phyloP scores from a whole-genome alignment of 2,329 filamentous ascomycete genomes.

The Sarocladium kiliense region DNA sequence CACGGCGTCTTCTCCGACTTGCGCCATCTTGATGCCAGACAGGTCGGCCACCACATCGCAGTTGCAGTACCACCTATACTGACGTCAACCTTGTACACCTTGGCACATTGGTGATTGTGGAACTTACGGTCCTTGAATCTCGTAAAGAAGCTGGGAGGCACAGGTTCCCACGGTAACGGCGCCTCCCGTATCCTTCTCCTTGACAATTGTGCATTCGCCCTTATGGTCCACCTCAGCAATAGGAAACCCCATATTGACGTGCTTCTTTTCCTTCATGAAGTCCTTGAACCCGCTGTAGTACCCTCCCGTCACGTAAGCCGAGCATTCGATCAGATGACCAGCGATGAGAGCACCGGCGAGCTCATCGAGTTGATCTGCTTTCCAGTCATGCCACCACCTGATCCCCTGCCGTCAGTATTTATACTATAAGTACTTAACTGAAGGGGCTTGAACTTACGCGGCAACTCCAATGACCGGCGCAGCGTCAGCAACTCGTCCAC shows the following conservation, averaged over 20 bases:
- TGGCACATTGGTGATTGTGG: too few species aligned
- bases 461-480: conserved; percentile 15
- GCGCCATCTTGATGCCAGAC: conserved; percentile 1
- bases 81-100: not conserved
- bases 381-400: conserved; percentile 17
- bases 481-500: conserved; percentile 15
- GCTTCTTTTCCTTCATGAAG: conserved; percentile 10
- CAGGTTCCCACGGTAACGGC: conserved; percentile 20
- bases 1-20: conserved; percentile 5
- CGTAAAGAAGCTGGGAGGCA: conserved; percentile 28
- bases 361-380: conserved; percentile 12
- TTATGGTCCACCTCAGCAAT: conserved; percentile 43
- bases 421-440: too few species aligned
- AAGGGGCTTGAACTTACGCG: too few species aligned
- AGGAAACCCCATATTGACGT: conserved; percentile 36
- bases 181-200: conserved; percentile 19
- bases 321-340: conserved; percentile 19
- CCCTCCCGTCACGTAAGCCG: conserved; percentile 23
- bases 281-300: conserved; percentile 26
- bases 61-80: conserved; percentile 11
- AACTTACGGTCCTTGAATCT: conserved; percentile 28
- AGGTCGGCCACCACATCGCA: conserved; percentile 8
- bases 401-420: not conserved
- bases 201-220: conserved; percentile 26
- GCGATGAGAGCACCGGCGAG: conserved; percentile 17